Conservation (phyloP, 371 early-diverging fungal genomes). For the Syncephalastrum sp. region DNA sequence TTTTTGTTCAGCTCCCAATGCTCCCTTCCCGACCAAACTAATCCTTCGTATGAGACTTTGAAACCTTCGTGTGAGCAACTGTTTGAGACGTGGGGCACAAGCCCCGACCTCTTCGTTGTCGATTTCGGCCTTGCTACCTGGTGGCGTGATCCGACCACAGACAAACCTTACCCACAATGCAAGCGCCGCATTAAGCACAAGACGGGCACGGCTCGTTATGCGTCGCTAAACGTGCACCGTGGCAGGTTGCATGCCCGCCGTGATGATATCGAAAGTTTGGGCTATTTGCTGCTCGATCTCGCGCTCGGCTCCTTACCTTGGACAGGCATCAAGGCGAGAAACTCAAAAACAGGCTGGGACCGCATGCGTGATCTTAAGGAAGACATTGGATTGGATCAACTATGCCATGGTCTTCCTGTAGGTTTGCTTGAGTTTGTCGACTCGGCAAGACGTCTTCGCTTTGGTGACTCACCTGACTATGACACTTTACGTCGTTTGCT, state of each 20-base stretch:
- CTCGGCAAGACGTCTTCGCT: constrained; percentile 80
- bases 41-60: constrained; percentile 16
- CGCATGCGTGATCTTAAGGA: constrained; percentile 59
- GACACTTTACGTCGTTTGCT: constrained; percentile 50
- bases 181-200: constrained; percentile 45
- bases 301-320: constrained; percentile 59
- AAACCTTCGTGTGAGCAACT: constrained; percentile 22
- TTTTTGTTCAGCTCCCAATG: constrained; percentile 70
- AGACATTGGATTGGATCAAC: constrained; percentile 48
- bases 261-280: constrained; percentile 63
- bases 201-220: constrained; percentile 68
- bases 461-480: constrained; percentile 93
- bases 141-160: constrained; percentile 45
- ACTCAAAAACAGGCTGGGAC: constrained; percentile 60
- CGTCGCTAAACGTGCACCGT: constrained; percentile 58
- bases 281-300: constrained; percentile 60
- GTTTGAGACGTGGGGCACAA: constrained; percentile 22
- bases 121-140: constrained; percentile 58
- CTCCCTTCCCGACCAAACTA: constrained; percentile 24
- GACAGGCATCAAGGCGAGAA: constrained; percentile 62
- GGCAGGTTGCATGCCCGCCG: constrained; percentile 57
- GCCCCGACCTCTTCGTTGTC: constrained; percentile 43
- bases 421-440: constrained; percentile 61
- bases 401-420: constrained; percentile 56
- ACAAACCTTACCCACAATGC: constrained; percentile 46